Base-by-base conservation (phyloP, 1,139 yeast species). In the Candida neerlandica region DNA sequence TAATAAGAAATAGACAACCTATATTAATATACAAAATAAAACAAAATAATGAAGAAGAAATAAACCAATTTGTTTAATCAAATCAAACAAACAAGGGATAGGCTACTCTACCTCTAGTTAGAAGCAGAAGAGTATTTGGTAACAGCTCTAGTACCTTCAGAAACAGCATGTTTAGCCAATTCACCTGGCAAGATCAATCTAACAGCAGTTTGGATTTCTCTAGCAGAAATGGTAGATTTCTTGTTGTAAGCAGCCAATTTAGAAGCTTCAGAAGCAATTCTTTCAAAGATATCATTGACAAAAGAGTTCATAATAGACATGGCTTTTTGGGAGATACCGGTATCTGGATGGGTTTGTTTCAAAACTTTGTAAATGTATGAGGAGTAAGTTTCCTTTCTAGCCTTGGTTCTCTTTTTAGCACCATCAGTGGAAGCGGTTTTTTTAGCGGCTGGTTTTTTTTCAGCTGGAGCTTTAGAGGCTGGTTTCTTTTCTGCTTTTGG, bases 91-190 rank as follows among this genome's bases (percentile, higher is more conserved):
- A n/a, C n/a, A n/a, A n/a, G n/a, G n/a, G n/a, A n/a, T n/a, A n/a
- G n/a, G n/a, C n/a, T n/a, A n/a, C n/a, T 32, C 21, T 15, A 19
- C n/a, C 34, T 34, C 42, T 75, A 76, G 67, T 71, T 71, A 64
- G 86, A 80, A 65, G 91, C 86, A 70, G 97, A 89, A 69, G 97
- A 90, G 86, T 92, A 94, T 85, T 94, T 94, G 77, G 98, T 92
- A 67, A 94, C 98, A 76, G 99, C 97, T 87, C 97, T 91, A 67
- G 98, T 92, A 84, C 98, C 98, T 81, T 92, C 98, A 66, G 97
- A 89, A 67, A 91, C 97, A 67, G 98, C 97, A 79, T 92, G 98
- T 85, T 92, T 94, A 64, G 99, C 97, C 77, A 94, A 86, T 82
- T 94, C 99, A 86, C 99, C 99, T 63, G 99, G 99, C 69, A 94